A percentile compares a stretch with the other conserved stretches of the same genome.
Evolutionary conservation across 371 early-diverging fungal species (phyloP).

Genomic region (Capillidium heterosporum): DNA sequence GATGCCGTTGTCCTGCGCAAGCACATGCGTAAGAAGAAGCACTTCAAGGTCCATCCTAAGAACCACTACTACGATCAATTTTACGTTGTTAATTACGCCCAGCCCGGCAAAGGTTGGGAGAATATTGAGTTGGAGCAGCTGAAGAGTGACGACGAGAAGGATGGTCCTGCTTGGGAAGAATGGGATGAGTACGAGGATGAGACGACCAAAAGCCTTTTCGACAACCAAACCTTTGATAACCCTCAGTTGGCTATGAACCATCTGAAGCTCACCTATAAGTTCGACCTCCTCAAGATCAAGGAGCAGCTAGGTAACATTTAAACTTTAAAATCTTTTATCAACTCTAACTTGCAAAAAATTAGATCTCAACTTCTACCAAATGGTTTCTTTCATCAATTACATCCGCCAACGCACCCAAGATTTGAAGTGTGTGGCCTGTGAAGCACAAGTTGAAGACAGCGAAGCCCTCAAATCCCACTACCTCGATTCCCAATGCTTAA

Average conservation of each 20-base stretch:
- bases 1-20: conserved; percentile 71
- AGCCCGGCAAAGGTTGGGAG: conserved; percentile 87
- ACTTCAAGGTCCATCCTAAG: conserved; percentile 80
- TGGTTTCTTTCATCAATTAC: conserved; percentile 70
- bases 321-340: neutral
- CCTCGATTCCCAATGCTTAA: conserved; percentile 24
- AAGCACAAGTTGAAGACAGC: conserved; percentile 22
- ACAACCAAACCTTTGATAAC: conserved; percentile 33
- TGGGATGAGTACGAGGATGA: conserved; percentile 57
- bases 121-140: conserved; percentile 56
- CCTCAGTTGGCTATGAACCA: conserved; percentile 50
- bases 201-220: conserved; percentile 56
- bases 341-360: neutral
- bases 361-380: conserved; percentile 66
- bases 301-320: conserved; percentile 19
- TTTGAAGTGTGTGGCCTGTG: conserved; percentile 53
- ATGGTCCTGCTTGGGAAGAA: conserved; percentile 45
- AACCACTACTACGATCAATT: conserved; percentile 85
- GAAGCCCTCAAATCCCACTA: conserved; percentile 28
- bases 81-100: conserved; percentile 87
- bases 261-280: conserved; percentile 47
- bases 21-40: conserved; percentile 98
- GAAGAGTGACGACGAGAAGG: conserved; percentile 55
- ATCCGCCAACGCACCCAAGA: conserved; percentile 55
- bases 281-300: conserved; percentile 47